phyloP scores from a whole-genome alignment of 164 flowering plant genomes.

The Houttuynia cordata region DNA sequence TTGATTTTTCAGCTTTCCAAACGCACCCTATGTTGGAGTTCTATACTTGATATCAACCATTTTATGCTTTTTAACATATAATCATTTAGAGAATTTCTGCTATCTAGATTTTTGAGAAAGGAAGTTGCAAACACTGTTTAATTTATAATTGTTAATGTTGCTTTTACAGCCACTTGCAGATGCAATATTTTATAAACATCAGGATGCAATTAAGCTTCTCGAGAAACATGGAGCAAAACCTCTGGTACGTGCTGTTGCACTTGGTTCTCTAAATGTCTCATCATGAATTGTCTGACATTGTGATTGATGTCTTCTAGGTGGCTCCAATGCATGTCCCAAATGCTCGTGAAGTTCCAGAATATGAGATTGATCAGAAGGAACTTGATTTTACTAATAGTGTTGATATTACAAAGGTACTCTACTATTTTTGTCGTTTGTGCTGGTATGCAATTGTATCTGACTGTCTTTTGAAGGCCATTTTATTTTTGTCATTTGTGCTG shows the following conservation, averaged over 20 bases:
- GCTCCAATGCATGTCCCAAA: conserved; percentile 83
- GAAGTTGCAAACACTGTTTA: not conserved
- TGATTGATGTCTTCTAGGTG: conserved; percentile 26
- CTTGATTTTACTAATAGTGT: conserved; percentile 73
- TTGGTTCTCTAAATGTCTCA: not conserved
- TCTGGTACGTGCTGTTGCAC: conserved; percentile 32
- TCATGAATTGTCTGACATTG: not conserved
- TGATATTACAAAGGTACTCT: conserved; percentile 64
- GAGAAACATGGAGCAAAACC: conserved; percentile 90
- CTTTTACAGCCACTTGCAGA: conserved; percentile 86
- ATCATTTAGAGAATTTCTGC: not conserved
- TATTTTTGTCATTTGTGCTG: not conserved
- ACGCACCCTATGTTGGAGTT: too few species aligned
- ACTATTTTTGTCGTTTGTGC: not conserved
- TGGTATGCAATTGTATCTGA: not conserved
- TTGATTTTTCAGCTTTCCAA: too few species aligned
- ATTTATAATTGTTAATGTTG: not conserved
- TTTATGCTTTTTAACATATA: too few species aligned
- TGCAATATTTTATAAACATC: conserved; percentile 78
- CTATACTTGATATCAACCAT: too few species aligned
- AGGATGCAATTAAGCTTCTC: conserved; percentile 66
- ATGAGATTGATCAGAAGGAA: conserved; percentile 72
- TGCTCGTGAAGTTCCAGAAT: conserved; percentile 83
- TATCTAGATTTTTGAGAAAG: not conserved
- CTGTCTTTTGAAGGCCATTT: not conserved